Percentiles rank a stretch among this genome's conserved stretches.
phyloP scores from a whole-genome alignment of 306 rosid species.

The Glycine soja region DNA sequence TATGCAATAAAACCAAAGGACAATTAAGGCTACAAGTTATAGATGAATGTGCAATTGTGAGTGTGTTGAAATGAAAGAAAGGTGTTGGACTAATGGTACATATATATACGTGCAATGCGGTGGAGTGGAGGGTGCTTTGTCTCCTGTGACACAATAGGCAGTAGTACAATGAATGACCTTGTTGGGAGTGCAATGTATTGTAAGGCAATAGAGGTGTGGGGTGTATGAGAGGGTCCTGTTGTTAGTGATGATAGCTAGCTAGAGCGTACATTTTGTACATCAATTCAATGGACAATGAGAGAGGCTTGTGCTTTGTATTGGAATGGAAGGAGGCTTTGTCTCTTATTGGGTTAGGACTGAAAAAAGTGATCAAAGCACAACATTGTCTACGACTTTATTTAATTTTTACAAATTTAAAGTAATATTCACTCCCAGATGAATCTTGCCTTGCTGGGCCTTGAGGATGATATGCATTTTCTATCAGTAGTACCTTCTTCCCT shows the following conservation, averaged over 20 bases:
- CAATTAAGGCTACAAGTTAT: not conserved
- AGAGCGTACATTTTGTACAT: not conserved
- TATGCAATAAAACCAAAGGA: not conserved
- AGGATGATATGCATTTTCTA: not conserved
- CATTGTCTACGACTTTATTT: not conserved
- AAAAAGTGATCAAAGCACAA: not conserved
- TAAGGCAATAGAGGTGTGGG: not conserved
- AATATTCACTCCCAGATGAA: not conserved
- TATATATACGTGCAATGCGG: too few species aligned
- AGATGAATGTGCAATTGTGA: not conserved
- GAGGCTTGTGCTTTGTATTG: not conserved
- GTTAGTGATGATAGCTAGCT: not conserved
- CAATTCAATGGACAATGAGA: too few species aligned
- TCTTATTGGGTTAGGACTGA: not conserved
- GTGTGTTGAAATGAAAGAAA: slow-evolving; percentile 13
- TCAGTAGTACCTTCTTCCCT: not conserved
- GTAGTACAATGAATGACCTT: not conserved
- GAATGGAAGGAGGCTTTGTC: not conserved
- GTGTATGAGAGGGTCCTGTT: not conserved
- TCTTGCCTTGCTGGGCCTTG: not conserved
- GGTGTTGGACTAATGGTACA: not conserved
- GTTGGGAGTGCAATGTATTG: not conserved
- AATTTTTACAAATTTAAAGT: not conserved
- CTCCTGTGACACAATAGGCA: not conserved
- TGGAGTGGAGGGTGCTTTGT: not conserved